Evolutionary conservation across 1,284 basidiomycete genomes (phyloP).

Genomic region (Marasmius tenuissimus): DNA sequence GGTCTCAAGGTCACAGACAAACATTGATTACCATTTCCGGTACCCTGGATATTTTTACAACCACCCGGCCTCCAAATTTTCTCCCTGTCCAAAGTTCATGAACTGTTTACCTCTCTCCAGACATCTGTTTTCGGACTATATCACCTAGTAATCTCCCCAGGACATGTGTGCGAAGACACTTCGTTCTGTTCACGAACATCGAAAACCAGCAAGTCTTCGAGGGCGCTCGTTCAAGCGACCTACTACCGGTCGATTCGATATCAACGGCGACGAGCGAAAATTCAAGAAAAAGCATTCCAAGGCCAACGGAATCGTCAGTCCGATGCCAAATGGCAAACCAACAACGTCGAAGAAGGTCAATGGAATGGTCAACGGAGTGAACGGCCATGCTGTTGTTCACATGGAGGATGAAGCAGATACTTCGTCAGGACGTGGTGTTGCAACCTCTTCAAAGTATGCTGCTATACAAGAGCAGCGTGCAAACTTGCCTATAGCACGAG

Average conservation of each 20-base stretch:
- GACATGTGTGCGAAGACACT: background rate
- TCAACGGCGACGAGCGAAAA: constrained; percentile 33
- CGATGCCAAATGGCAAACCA: constrained; percentile 21
- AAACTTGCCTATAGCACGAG: constrained; percentile 78
- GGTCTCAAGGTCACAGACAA: background rate
- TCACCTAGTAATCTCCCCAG: background rate
- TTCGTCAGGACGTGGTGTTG: background rate
- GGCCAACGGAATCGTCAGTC: constrained; percentile 14
- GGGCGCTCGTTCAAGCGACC: constrained; percentile 5
- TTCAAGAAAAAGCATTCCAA: constrained; percentile 24
- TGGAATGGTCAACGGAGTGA: constrained; percentile 17
- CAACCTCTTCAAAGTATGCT: constrained; percentile 7
- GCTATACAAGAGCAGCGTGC: constrained; percentile 61
- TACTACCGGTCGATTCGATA: constrained; percentile 29
- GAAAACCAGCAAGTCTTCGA: background rate
- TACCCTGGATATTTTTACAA: background rate
- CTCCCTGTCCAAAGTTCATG: background rate
- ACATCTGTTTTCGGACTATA: background rate
- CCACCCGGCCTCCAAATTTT: background rate
- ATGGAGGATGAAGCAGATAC: background rate
- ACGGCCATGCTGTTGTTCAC: background rate
- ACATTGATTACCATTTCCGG: background rate
- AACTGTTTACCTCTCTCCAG: background rate
- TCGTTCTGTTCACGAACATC: background rate
- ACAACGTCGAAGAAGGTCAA: constrained; percentile 15